A percentile compares a stretch with the other conserved stretches of the same genome.
Conservation (phyloP, 225 moss, liverwort and hornwort genomes). For the Pseudisothecium myosuroides region DNA sequence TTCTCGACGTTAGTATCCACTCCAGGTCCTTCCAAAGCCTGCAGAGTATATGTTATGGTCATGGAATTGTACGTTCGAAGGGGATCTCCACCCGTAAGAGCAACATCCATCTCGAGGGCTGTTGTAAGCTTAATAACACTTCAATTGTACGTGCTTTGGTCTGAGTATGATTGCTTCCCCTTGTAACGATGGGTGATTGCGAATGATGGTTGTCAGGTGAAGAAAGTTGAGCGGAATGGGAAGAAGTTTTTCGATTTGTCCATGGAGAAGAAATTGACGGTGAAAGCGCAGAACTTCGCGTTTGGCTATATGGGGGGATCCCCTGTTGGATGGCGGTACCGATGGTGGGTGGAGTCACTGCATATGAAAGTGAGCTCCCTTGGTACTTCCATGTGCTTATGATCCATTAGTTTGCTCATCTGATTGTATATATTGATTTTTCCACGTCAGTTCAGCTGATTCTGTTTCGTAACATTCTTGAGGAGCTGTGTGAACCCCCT, state of each 20-base stretch:
- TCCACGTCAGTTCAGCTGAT: background rate
- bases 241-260: slow-evolving; percentile 2
- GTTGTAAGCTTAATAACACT: background rate
- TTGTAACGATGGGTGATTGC: background rate
- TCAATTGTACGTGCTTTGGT: background rate
- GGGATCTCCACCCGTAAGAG: background rate
- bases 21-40: background rate
- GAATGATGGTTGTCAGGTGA: background rate
- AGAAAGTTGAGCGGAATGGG: background rate
- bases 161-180: background rate
- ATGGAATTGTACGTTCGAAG: background rate
- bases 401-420: background rate
- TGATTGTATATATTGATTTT: background rate
- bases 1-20: background rate
- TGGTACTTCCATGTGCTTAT: background rate
- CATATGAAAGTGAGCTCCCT: background rate
- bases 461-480: background rate
- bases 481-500: background rate
- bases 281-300: background rate
- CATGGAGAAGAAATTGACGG: slow-evolving; percentile 1
- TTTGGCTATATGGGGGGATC: slow-evolving; percentile 1
- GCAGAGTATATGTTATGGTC: background rate
- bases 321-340: background rate
- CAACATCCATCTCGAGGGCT: background rate
- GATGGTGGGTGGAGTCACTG: slow-evolving; percentile 7